Conservation (phyloP, 345 rosid species). For the Geranium brycei region DNA sequence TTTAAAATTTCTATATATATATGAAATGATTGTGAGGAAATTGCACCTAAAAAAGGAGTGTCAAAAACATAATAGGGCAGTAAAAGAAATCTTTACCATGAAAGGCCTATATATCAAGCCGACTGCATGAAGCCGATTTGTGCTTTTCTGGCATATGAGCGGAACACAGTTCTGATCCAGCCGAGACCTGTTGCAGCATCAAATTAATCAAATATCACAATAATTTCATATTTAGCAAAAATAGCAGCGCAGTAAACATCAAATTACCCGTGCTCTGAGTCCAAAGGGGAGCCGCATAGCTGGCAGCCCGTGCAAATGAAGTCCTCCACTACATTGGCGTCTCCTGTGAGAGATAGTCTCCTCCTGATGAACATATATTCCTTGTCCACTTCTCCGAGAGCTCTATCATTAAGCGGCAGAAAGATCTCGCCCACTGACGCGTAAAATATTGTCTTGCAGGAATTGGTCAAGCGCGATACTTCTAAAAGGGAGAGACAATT, state of each 20-base stretch:
- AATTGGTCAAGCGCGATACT: slow-evolving; percentile 16
- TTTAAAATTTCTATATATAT: too few species aligned
- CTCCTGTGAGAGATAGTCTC: slow-evolving; percentile 18
- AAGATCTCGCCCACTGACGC: slow-evolving; percentile 42
- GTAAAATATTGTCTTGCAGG: slow-evolving; percentile 21
- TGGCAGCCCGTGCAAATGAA: slow-evolving; percentile 39
- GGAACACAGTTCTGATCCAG: slow-evolving; percentile 17
- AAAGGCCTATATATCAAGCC: slow-evolving; percentile 42
- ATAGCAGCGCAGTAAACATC: slow-evolving; percentile 2
- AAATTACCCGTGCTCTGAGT: slow-evolving; percentile 17
- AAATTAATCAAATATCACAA: not conserved
- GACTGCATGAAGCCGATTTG: slow-evolving; percentile 31
- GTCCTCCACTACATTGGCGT: slow-evolving; percentile 26
- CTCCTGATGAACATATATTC: slow-evolving; percentile 44
- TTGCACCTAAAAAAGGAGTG: too few species aligned
- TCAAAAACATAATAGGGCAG: too few species aligned
- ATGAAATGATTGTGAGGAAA: too few species aligned
- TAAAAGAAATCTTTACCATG: slow-evolving; percentile 19
- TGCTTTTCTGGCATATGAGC: slow-evolving; percentile 31
- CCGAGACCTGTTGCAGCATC: slow-evolving; percentile 15
- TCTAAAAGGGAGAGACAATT: slow-evolving; percentile 28
- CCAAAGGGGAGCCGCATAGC: slow-evolving; percentile 38
- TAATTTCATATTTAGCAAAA: too few species aligned
- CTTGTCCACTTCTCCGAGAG: slow-evolving; percentile 21
- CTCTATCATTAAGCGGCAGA: slow-evolving; percentile 28